Percentiles rank a stretch among this genome's conserved stretches.
phyloP scores from a whole-genome alignment of 108 stramenopile genomes.

The Nannochloropsis granulata region DNA sequence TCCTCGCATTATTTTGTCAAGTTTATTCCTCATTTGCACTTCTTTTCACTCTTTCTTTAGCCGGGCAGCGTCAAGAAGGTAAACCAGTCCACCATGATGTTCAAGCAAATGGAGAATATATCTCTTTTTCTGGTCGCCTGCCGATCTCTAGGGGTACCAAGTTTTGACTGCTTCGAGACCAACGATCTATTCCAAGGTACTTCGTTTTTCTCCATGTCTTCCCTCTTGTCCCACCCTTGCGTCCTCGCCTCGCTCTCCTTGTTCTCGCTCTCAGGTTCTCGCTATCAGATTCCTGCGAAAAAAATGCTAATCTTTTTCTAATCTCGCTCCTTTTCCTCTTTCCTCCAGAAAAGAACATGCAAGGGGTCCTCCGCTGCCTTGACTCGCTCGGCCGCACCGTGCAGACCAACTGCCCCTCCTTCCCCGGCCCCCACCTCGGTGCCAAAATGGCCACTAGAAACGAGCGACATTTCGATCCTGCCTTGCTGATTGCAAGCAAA shows the following conservation, averaged over 20 bases:
- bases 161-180: slow-evolving; percentile 38
- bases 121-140: slow-evolving; percentile 28
- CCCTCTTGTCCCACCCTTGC: background rate
- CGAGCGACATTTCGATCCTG: background rate
- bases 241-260: background rate
- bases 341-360: background rate
- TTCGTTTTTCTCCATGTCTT: background rate
- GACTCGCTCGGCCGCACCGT: slow-evolving; percentile 5
- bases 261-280: too few relatives aligned
- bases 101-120: slow-evolving; percentile 46
- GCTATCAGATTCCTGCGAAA: too few relatives aligned
- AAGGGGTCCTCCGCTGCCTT: background rate
- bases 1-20: too few relatives aligned
- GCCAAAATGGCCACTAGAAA: background rate
- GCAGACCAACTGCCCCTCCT: background rate
- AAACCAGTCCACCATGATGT: slow-evolving; percentile 23
- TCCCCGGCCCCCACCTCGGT: slow-evolving; percentile 3
- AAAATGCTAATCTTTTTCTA: too few relatives aligned
- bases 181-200: slow-evolving; percentile 32
- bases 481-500: background rate
- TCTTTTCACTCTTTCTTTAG: background rate
- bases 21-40: background rate
- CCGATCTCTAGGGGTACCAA: slow-evolving; percentile 37
- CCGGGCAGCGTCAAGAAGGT: slow-evolving; percentile 35
- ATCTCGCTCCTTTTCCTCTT: background rate